Evolutionary conservation across 176 grass and related monocot species (phyloP).

Genomic region (Aechmea fasciata): DNA sequence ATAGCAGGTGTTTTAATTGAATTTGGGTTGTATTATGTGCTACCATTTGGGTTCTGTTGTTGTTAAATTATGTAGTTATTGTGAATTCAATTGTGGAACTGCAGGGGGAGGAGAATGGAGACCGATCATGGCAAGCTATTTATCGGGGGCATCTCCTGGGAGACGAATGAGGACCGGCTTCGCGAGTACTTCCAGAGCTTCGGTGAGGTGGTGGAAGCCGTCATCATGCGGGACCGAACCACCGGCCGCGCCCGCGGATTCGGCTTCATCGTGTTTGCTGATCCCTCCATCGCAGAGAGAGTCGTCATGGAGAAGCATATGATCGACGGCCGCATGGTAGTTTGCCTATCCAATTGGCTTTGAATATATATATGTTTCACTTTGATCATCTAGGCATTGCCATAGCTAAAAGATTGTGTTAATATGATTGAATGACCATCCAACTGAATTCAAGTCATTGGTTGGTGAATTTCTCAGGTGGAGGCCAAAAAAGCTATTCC

Average conservation of each 20-base stretch:
- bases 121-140: constrained; percentile 89
- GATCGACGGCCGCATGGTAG: constrained; percentile 95
- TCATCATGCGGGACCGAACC: constrained; percentile 88
- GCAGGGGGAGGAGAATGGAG: constrained; percentile 66
- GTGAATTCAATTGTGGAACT: constrained; percentile 41
- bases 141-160: constrained; percentile 94
- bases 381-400: background rate
- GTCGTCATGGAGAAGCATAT: constrained; percentile 91
- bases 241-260: constrained; percentile 91
- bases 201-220: constrained; percentile 79
- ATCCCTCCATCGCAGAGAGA: constrained; percentile 47
- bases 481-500: constrained; percentile 96
- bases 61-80: constrained; percentile 28
- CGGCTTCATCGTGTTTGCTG: constrained; percentile 75
- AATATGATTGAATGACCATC: too few species aligned
- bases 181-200: constrained; percentile 69
- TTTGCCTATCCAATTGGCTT: background rate
- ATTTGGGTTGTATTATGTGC: constrained; percentile 21
- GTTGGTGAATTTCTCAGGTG: constrained; percentile 37
- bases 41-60: background rate
- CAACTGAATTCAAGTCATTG: constrained; percentile 7
- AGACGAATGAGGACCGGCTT: constrained; percentile 89
- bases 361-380: background rate
- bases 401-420: background rate
- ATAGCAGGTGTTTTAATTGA: constrained; percentile 34